Percentiles rank a stretch among this genome's conserved stretches.
Evolutionary conservation across 2,329 filamentous ascomycete species (phyloP).

Genomic region (Emydomyces testavorans): DNA sequence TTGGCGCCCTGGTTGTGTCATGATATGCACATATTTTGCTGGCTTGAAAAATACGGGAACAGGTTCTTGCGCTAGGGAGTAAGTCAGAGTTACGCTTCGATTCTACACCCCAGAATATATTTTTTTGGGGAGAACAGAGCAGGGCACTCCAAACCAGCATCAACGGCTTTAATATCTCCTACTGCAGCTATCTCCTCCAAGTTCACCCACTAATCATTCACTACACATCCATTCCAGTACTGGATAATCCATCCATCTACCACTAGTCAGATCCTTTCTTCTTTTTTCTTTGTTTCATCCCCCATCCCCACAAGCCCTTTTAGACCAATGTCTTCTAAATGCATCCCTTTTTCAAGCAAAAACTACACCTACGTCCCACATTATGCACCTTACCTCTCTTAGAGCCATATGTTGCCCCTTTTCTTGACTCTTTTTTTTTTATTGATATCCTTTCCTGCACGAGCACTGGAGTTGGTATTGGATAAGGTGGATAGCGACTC

Average conservation of each 20-base stretch:
- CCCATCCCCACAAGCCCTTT: too few relatives aligned
- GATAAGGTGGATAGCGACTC: constrained; percentile 1
- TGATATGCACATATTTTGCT: background rate
- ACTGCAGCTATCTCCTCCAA: too few relatives aligned
- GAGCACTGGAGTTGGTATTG: constrained; percentile 4
- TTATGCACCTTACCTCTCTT: background rate
- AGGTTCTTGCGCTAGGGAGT: too few relatives aligned
- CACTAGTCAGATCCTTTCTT: background rate
- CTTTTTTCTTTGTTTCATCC: background rate
- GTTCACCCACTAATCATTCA: background rate
- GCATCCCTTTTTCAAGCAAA: too few relatives aligned
- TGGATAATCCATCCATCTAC: background rate
- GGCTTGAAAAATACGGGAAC: too few relatives aligned
- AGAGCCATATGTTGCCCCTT: background rate
- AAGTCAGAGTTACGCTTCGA: too few relatives aligned
- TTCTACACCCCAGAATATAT: too few relatives aligned
- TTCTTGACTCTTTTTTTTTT: background rate
- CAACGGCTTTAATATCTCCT: too few relatives aligned
- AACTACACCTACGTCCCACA: background rate
- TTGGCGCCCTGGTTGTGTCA: constrained; percentile 31
- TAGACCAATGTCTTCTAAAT: too few relatives aligned
- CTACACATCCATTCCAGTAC: background rate
- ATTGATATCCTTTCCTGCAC: background rate
- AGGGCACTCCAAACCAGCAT: too few relatives aligned
- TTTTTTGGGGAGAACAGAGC: too few relatives aligned